A percentile compares a stretch with the other conserved stretches of the same genome.
Conservation (phyloP, 306 rosid genomes). For the Pterocarpus macrocarpus region DNA sequence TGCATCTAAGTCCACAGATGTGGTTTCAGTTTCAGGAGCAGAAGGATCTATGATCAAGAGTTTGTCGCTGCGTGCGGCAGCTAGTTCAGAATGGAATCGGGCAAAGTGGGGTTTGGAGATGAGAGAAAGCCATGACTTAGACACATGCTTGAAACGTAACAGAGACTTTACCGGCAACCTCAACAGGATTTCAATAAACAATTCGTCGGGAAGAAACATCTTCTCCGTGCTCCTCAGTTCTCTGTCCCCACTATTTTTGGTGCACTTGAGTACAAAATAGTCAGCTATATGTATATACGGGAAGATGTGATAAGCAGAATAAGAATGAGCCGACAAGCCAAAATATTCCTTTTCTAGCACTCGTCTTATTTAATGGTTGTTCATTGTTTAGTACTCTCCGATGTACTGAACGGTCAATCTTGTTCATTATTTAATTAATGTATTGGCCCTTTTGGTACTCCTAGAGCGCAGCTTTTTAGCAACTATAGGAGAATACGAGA, state of each 20-base stretch:
- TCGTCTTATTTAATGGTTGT: no score
- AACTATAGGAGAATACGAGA: no score
- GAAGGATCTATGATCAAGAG: not conserved
- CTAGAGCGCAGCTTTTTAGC: no score
- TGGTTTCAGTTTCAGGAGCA: not conserved
- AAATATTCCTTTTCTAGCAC: not conserved
- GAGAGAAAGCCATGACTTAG: not conserved
- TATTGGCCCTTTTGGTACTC: no score
- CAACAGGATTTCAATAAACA: not conserved
- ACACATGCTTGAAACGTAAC: not conserved
- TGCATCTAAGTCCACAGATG: not conserved
- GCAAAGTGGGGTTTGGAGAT: not conserved
- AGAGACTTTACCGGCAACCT: not conserved
- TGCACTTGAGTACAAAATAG: no score
- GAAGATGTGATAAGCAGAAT: not conserved
- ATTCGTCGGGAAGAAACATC: not conserved
- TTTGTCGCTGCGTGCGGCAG: not conserved
- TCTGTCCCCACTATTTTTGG: no score
- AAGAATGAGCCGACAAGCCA: not conserved
- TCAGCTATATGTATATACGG: no score
- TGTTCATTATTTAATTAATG: no score
- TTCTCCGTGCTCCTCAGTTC: no score
- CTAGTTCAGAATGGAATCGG: not conserved
- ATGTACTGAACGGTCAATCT: no score
- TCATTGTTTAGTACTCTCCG: no score